phyloP scores from a whole-genome alignment of 2,329 filamentous ascomycete genomes.

The Aspergillus uvarum region DNA sequence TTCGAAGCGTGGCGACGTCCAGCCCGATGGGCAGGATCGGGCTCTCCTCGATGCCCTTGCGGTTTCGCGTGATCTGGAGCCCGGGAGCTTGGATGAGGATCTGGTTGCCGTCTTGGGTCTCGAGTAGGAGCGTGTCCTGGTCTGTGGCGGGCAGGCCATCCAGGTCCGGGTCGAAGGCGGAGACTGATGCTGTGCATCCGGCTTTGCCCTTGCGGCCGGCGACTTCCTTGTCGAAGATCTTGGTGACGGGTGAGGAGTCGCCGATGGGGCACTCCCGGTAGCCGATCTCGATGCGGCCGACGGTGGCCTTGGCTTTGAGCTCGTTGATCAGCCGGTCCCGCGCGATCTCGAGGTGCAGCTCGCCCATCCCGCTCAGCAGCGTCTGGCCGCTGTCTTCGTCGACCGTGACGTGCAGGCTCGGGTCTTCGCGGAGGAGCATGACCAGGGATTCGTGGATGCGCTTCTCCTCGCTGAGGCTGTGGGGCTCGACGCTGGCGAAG shows the following conservation, averaged over 20 bases:
- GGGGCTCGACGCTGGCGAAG: constrained; percentile 87
- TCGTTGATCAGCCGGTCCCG: constrained; percentile 83
- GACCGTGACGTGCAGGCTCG: constrained; percentile 78
- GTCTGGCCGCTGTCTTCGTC: constrained; percentile 93
- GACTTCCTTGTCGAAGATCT: constrained; percentile 73
- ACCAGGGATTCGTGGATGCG: constrained; percentile 73
- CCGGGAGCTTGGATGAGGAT: constrained; percentile 58
- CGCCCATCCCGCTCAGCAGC: constrained; percentile 92
- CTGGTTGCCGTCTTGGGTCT: constrained; percentile 67
- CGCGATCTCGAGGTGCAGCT: constrained; percentile 91
- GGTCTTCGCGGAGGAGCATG: constrained; percentile 84
- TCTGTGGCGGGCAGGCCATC: constrained; percentile 16
- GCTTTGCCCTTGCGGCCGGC: constrained; percentile 78
- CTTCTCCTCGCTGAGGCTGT: constrained; percentile 76
- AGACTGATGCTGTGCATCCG: constrained; percentile 67
- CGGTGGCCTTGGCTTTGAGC: constrained; percentile 79
- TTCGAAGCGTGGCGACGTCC: constrained; percentile 49
- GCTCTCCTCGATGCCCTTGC: constrained; percentile 42
- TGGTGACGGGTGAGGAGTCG: constrained; percentile 56
- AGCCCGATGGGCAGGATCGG: constrained; percentile 57
- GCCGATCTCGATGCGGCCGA: constrained; percentile 90
- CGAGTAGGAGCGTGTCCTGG: constrained; percentile 39
- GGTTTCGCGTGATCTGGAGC: constrained; percentile 41
- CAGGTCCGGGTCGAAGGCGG: constrained; percentile 53
- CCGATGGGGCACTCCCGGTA: constrained; percentile 80